phyloP scores from a whole-genome alignment of 495 filamentous ascomycete species.

The Penicillium lividum region DNA sequence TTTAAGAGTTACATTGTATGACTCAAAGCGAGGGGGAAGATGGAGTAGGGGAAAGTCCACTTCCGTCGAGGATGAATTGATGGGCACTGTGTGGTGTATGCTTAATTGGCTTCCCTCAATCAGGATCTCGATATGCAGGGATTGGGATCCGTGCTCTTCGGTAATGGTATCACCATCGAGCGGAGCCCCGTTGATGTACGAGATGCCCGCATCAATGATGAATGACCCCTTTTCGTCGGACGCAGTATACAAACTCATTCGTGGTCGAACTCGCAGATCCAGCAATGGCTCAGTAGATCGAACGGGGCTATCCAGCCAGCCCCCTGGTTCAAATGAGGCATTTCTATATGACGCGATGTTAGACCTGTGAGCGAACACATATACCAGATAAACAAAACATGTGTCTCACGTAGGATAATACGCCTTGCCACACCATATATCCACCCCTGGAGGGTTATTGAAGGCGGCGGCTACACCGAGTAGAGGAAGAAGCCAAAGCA shows the following conservation, averaged over 20 bases:
- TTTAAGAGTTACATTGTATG: constrained; percentile 42
- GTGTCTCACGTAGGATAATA: constrained; percentile 48
- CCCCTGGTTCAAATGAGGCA: constrained; percentile 61
- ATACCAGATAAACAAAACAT: background rate
- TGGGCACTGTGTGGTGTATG: constrained; percentile 23
- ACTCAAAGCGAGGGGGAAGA: constrained; percentile 45
- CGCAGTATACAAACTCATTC: constrained; percentile 61
- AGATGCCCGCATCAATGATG: constrained; percentile 59
- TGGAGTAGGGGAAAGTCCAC: constrained; percentile 46
- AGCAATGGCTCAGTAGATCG: constrained; percentile 47
- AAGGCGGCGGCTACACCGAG: constrained; percentile 21
- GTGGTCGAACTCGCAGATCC: constrained; percentile 58
- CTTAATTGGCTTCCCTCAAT: constrained; percentile 24
- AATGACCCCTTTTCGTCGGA: constrained; percentile 55
- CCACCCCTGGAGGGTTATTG: constrained; percentile 31
- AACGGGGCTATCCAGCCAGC: constrained; percentile 51
- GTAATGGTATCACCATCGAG: constrained; percentile 28
- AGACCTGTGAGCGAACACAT: background rate
- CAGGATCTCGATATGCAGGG: constrained; percentile 10
- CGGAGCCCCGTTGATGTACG: constrained; percentile 47
- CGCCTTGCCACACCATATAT: constrained; percentile 62
- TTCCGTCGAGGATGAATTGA: constrained; percentile 49
- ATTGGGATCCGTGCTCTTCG: constrained; percentile 12
- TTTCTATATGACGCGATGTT: constrained; percentile 34
- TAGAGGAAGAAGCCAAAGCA: constrained; percentile 12